Evolutionary conservation across 2,329 filamentous ascomycete species (phyloP).

Genomic region (Diaporthe eres): DNA sequence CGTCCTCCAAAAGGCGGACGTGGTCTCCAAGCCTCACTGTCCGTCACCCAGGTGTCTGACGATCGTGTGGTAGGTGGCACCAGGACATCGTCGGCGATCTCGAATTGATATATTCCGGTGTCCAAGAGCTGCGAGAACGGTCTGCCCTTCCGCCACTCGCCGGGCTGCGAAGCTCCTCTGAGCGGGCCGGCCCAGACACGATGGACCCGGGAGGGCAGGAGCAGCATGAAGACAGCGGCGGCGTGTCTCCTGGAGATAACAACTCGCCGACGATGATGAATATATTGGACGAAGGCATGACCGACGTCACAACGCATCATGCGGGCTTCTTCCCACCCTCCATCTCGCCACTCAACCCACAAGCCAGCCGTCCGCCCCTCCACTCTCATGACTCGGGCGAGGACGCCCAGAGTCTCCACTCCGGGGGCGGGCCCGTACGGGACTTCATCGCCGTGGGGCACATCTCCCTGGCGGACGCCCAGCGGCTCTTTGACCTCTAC

Average conservation of each 20-base stretch:
- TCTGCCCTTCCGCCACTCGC: conserved; percentile 43
- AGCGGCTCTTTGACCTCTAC: conserved; percentile 66
- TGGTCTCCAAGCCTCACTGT: neutral
- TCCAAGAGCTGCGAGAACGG: conserved; percentile 43
- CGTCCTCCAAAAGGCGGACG: neutral
- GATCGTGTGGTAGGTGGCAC: conserved; percentile 13
- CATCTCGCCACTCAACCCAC: conserved; percentile 51
- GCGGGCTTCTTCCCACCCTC: conserved; percentile 8
- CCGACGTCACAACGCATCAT: conserved; percentile 54
- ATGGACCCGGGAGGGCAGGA: conserved; percentile 30
- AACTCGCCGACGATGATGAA: conserved; percentile 47
- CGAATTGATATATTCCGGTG: conserved; percentile 44
- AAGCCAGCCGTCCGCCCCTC: conserved; percentile 30
- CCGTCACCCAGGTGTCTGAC: neutral
- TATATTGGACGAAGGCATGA: conserved; percentile 52
- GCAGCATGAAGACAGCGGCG: conserved; percentile 41
- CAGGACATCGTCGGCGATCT: conserved; percentile 41
- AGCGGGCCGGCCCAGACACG: conserved; percentile 16
- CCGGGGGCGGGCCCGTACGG: conserved; percentile 35
- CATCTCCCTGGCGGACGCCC: conserved; percentile 62
- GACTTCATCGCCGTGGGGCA: conserved; percentile 57
- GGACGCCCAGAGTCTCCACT: conserved; percentile 20
- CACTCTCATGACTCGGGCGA: conserved; percentile 27
- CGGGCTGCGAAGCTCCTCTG: conserved; percentile 43
- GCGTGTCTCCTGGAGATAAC: conserved; percentile 36